Evolutionary conservation across 2,329 filamentous ascomycete species (phyloP).

Genomic region (Fusarium sp.): DNA sequence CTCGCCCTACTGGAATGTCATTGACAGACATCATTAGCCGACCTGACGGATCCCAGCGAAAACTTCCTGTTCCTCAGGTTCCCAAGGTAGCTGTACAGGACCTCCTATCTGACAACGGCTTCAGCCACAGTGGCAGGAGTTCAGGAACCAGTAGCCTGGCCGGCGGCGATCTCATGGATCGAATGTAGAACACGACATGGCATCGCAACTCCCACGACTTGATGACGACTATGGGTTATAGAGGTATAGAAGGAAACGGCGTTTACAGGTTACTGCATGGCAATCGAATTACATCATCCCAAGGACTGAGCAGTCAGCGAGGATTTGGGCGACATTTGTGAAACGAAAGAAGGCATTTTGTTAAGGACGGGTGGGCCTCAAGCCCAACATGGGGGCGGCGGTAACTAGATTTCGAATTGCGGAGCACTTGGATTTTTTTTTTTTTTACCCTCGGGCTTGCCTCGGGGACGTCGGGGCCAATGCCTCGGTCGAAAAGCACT

Average conservation of each 20-base stretch:
- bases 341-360: slow-evolving; percentile 38
- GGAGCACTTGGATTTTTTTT: slow-evolving; percentile 48
- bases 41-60: slow-evolving; percentile 86
- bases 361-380: slow-evolving; percentile 23
- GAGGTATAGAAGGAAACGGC: slow-evolving; percentile 55
- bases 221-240: slow-evolving; percentile 54
- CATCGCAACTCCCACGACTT: slow-evolving; percentile 50
- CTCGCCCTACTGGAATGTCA: slow-evolving; percentile 74
- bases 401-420: slow-evolving; percentile 47
- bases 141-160: slow-evolving; percentile 82
- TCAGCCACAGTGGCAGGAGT: slow-evolving; percentile 78
- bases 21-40: slow-evolving; percentile 94
- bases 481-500: slow-evolving; percentile 41
- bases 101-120: slow-evolving; percentile 75
- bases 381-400: slow-evolving; percentile 29
- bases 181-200: slow-evolving; percentile 53
- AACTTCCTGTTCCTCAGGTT: slow-evolving; percentile 90
- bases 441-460: slow-evolving; percentile 47
- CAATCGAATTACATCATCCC: slow-evolving; percentile 43
- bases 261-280: slow-evolving; percentile 49
- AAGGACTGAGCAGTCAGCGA: slow-evolving; percentile 42
- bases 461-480: slow-evolving; percentile 43
- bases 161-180: slow-evolving; percentile 74
- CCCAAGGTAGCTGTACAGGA: slow-evolving; percentile 91
- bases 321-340: slow-evolving; percentile 44